Evolutionary conservation across 75 land plant species (phyloP).

Genomic region (Ceratopteris richardii): DNA sequence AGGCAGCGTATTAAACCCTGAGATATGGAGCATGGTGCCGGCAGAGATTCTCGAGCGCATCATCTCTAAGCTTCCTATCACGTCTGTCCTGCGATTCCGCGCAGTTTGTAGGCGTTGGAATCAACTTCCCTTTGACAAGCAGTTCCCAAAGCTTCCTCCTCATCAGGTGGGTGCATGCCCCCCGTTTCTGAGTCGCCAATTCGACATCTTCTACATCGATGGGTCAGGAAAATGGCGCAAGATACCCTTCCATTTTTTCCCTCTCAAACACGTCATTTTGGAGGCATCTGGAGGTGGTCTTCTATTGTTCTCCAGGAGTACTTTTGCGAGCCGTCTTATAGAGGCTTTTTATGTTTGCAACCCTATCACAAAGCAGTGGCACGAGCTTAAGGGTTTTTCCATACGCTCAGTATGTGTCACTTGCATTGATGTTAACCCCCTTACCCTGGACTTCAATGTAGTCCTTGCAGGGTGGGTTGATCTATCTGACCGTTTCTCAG

Average conservation of each 20-base stretch:
- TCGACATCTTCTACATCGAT: conserved; percentile 4
- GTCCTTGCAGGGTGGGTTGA: conserved; percentile 21
- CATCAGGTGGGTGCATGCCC: conserved; percentile 8
- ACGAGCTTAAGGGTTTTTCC: conserved; percentile 17
- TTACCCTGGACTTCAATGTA: conserved; percentile 22
- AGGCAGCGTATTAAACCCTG: background rate
- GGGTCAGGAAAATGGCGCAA: conserved; percentile 3
- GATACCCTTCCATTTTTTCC: conserved; percentile 8
- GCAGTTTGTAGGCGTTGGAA: conserved; percentile 76
- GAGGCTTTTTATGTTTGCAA: conserved; percentile 17
- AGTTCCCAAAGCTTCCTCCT: conserved; percentile 1
- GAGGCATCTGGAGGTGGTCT: conserved; percentile 6
- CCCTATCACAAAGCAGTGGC: conserved; percentile 25
- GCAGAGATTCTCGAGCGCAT: conserved; percentile 76
- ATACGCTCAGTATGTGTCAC: conserved; percentile 7
- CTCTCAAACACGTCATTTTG: background rate
- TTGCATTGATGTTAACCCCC: conserved; percentile 23
- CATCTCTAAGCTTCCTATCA: conserved; percentile 60
- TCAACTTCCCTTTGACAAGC: conserved; percentile 1
- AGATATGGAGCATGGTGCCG: conserved; percentile 58
- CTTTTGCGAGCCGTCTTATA: background rate
- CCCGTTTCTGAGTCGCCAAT: background rate
- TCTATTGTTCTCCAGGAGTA: conserved; percentile 4
- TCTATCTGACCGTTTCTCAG: background rate
- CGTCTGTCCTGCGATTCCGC: conserved; percentile 66